Evolutionary conservation across 345 rosid genomes (phyloP).

Genomic region (Zanthoxylum bungeanum): DNA sequence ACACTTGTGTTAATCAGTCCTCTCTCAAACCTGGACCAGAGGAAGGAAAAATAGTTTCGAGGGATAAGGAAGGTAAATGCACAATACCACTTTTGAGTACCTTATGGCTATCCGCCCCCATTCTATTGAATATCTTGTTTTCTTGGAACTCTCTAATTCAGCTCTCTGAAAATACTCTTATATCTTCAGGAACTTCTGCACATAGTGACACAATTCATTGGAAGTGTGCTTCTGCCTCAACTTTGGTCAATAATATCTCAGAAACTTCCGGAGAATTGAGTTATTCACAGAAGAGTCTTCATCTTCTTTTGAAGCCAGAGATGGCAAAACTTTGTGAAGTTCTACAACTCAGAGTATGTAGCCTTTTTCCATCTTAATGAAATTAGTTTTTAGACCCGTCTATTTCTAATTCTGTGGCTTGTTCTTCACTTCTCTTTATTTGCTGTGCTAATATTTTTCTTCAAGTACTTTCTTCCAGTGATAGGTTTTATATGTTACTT

Average conservation of each 20-base stretch:
- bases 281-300: too few species aligned
- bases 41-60: conserved; percentile 24
- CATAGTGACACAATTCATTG: too few species aligned
- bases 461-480: background rate
- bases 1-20: conserved; percentile 25
- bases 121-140: background rate
- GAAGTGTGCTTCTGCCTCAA: too few species aligned
- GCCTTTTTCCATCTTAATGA: conserved; percentile 17
- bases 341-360: conserved; percentile 58
- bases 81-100: conserved; percentile 16
- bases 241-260: too few species aligned
- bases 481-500: conserved; percentile 13
- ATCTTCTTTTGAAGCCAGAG: too few species aligned
- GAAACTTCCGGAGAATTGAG: too few species aligned
- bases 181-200: too few species aligned
- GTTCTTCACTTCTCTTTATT: background rate
- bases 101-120: background rate
- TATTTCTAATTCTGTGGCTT: too few species aligned
- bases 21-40: conserved; percentile 22
- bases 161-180: conserved; percentile 5
- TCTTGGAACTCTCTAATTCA: background rate
- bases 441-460: background rate
- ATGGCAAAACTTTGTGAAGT: too few species aligned
- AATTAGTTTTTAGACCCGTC: too few species aligned
- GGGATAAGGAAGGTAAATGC: too few species aligned